Percentiles rank a stretch among this genome's conserved stretches.
Conservation (phyloP, 345 rosid species). For the Salix viminalis region DNA sequence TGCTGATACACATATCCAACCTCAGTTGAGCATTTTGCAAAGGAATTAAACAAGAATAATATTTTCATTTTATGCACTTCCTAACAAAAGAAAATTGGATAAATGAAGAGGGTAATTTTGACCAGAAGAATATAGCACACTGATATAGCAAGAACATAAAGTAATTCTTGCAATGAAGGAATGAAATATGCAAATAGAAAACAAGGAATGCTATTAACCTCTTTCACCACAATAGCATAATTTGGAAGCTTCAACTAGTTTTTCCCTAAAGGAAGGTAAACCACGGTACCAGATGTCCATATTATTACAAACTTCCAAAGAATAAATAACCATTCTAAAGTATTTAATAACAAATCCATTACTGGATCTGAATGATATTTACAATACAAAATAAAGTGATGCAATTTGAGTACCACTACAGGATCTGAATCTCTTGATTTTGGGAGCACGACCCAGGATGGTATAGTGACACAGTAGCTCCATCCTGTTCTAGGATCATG, state of each 20-base stretch:
- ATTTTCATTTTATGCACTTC: neutral
- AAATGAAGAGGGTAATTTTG: neutral
- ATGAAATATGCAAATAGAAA: neutral
- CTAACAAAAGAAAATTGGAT: neutral
- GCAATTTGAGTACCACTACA: conserved; percentile 70
- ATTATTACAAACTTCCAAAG: neutral
- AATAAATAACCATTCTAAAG: neutral
- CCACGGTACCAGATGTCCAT: neutral
- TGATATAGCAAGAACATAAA: neutral
- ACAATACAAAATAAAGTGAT: neutral
- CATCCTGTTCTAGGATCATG: conserved; percentile 88
- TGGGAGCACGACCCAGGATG: conserved; percentile 84
- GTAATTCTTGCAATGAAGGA: neutral
- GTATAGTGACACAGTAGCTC: conserved; percentile 91
- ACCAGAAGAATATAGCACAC: neutral
- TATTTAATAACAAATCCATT: conserved; percentile 6
- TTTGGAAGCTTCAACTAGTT: neutral
- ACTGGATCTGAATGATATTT: too few relatives aligned
- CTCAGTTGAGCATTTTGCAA: neutral
- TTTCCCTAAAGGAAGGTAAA: conserved; percentile 3
- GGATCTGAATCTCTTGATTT: conserved; percentile 94
- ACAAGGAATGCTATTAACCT: neutral
- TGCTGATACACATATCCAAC: neutral
- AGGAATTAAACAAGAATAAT: neutral
- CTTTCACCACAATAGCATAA: neutral